Evolutionary conservation across 2,329 filamentous ascomycete species (phyloP).

Genomic region (Epichloe coenophiala): DNA sequence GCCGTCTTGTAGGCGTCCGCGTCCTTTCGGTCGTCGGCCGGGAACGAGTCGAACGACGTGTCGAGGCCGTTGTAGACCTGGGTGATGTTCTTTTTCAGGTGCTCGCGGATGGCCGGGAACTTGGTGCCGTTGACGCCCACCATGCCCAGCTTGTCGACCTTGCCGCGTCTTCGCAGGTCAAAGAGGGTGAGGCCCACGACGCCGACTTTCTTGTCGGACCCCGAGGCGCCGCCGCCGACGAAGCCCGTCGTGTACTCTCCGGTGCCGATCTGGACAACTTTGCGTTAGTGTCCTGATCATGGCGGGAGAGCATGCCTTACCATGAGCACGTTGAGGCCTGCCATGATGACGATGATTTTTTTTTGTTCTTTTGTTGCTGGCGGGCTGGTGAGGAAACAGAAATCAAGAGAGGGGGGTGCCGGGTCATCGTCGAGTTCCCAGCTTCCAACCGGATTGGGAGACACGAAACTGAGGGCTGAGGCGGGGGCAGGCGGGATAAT

Average conservation of each 20-base stretch:
- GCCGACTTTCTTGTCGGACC: conserved; percentile 90
- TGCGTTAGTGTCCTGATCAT: conserved; percentile 11
- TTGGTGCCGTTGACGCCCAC: conserved; percentile 80
- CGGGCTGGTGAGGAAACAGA: no score
- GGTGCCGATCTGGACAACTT: conserved; percentile 54
- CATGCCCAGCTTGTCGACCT: conserved; percentile 78
- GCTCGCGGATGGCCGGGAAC: conserved; percentile 80
- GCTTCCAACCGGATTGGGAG: no score
- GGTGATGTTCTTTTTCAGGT: conserved; percentile 77
- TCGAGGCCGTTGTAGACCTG: conserved; percentile 82
- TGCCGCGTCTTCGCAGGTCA: conserved; percentile 75
- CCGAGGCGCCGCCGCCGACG: conserved; percentile 68
- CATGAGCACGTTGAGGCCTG: conserved; percentile 56
- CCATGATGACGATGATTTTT: conserved; percentile 23
- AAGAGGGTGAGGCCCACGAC: conserved; percentile 85
- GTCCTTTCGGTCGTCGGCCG: conserved; percentile 58
- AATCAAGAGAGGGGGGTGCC: no score
- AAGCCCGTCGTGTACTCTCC: conserved; percentile 97
- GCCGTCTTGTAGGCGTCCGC: conserved; percentile 77
- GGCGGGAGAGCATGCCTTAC: conserved; percentile 27
- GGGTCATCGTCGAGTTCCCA: no score
- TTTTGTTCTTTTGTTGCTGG: no score
- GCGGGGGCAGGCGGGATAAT: no score
- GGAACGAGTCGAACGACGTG: conserved; percentile 73
- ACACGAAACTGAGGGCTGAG: no score